A percentile compares a stretch with the other conserved stretches of the same genome.
Evolutionary conservation across 2,329 filamentous ascomycete genomes (phyloP).

Genomic region (Aspergillus sergii): DNA sequence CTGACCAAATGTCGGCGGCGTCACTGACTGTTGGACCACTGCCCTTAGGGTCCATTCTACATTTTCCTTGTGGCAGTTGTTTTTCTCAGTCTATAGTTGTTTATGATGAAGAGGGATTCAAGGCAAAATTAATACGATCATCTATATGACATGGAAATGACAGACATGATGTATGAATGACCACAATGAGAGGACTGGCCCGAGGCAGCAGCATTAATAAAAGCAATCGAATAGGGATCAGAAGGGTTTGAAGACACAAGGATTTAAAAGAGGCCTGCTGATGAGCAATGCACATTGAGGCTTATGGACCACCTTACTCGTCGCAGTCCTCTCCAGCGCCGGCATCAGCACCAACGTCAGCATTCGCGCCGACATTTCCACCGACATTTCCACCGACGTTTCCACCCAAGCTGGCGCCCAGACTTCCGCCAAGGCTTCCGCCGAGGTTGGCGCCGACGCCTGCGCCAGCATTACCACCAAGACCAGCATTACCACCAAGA

Average conservation of each 20-base stretch:
- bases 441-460: not conserved
- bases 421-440: not conserved
- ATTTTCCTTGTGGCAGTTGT: not conserved
- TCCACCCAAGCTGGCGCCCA: not conserved
- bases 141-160: not conserved
- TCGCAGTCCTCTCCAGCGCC: not conserved
- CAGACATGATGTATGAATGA: not conserved
- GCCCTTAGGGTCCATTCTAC: not conserved
- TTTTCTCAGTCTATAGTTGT: not conserved
- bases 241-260: too few species aligned
- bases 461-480: not conserved
- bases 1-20: too few species aligned
- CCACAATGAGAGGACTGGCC: not conserved
- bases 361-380: not conserved
- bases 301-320: not conserved
- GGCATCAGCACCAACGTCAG: not conserved
- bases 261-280: not conserved
- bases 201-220: not conserved
- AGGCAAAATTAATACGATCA: not conserved
- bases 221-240: too few species aligned
- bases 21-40: too few species aligned
- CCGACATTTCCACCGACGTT: not conserved
- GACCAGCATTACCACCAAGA: not conserved
- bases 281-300: not conserved
- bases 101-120: accelerated